These are phyloP conservation scores for Nitzschia palea DNA, from an alignment of 108 stramenopile genomes.

Conservation along the genomic window DNA sequence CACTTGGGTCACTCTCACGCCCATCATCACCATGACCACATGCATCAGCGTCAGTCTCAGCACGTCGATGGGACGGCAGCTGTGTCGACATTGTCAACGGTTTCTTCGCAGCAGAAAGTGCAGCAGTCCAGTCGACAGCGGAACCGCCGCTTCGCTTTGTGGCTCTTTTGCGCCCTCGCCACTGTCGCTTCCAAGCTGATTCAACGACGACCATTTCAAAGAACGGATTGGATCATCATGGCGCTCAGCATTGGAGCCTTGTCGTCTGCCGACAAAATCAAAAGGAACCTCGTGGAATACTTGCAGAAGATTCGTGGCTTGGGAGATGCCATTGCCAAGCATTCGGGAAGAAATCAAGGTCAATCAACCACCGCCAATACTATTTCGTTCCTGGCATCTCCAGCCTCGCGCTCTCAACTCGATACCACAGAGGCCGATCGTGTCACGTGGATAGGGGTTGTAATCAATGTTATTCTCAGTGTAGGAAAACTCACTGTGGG, in stretches of 20 bases:
- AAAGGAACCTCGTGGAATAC: not conserved
- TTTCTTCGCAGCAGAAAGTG: not conserved
- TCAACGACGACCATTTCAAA: slow-evolving; percentile 5
- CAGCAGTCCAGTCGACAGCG: slow-evolving; percentile 9
- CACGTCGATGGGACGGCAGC: not conserved
- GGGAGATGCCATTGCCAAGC: slow-evolving; percentile 19
- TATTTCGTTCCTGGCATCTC: slow-evolving; percentile 20
- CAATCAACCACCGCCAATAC: slow-evolving; percentile 9
- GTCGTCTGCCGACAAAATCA: slow-evolving; percentile 19
- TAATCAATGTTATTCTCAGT: slow-evolving; percentile 76
- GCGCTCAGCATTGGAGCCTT: slow-evolving; percentile 13
- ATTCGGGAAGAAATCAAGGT: slow-evolving; percentile 32
- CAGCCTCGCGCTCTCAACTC: slow-evolving; percentile 10
- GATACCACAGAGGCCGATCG: slow-evolving; percentile 78
- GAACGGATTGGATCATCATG: slow-evolving; percentile 28
- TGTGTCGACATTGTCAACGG: too few relatives aligned
- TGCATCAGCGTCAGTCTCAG: slow-evolving; percentile 7
- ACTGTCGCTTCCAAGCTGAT: slow-evolving; percentile 42
- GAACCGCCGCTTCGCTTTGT: slow-evolving; percentile 49
- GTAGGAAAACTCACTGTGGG: slow-evolving; percentile 83
- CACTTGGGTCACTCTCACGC: slow-evolving; percentile 64
- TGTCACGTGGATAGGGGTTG: slow-evolving; percentile 83
- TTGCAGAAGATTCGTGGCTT: slow-evolving; percentile 11
- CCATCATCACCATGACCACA: slow-evolving; percentile 28
- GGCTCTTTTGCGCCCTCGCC: slow-evolving; percentile 52